phyloP scores from a whole-genome alignment of 2,329 filamentous ascomycete genomes.

The Zymoseptoria brevis region DNA sequence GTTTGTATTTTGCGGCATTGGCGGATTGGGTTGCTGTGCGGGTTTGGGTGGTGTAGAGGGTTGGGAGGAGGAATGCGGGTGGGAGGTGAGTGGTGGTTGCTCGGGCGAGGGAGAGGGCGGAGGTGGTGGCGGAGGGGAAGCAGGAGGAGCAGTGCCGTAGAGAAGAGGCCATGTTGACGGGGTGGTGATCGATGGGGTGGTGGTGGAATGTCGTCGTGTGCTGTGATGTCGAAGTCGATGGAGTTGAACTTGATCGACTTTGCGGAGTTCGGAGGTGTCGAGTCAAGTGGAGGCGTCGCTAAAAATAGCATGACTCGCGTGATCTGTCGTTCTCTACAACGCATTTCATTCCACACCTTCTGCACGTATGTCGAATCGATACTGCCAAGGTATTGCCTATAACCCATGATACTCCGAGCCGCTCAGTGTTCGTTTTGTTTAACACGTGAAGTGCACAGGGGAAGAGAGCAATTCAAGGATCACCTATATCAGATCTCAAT shows the following conservation, averaged over 20 bases:
- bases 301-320: not conserved
- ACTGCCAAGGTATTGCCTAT: no score
- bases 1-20: slow-evolving; percentile 35
- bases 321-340: not conserved
- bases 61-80: slow-evolving; percentile 17
- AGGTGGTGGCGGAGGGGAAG: slow-evolving; percentile 15
- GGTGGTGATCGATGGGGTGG: not conserved
- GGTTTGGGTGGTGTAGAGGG: slow-evolving; percentile 30
- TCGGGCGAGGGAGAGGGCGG: slow-evolving; percentile 10
- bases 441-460: no score
- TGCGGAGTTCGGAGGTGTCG: slow-evolving; percentile 9
- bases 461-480: not conserved
- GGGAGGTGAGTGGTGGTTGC: slow-evolving; percentile 1
- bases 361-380: not conserved
- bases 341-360: not conserved
- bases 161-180: slow-evolving; percentile 14
- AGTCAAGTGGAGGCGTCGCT: not conserved
- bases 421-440: no score
- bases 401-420: no score
- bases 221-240: not conserved
- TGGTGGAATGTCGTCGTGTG: no score
- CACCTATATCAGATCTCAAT: not conserved
- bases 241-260: not conserved
- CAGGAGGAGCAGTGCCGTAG: slow-evolving; percentile 24
- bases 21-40: slow-evolving; percentile 33